Evolutionary conservation across 495 filamentous ascomycete species (phyloP).

Genomic region (Aspergillus coremiiformis): DNA sequence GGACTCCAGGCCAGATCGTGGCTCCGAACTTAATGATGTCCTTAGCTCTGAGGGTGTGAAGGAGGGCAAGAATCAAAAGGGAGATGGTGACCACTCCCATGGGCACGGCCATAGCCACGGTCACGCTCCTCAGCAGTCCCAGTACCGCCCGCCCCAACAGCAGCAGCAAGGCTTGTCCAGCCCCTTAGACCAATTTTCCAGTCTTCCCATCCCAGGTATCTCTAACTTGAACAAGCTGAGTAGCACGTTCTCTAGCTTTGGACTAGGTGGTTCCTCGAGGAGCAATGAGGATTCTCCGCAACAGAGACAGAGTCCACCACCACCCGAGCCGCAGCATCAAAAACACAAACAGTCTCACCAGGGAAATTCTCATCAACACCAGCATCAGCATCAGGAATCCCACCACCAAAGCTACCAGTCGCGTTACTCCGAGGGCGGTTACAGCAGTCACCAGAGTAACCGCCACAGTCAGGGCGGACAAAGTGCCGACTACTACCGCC

Average conservation of each 20-base stretch:
- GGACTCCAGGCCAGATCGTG: slow-evolving; percentile 53
- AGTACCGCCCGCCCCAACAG: slow-evolving; percentile 11
- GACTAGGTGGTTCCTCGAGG: slow-evolving; percentile 38
- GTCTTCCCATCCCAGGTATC: slow-evolving; percentile 37
- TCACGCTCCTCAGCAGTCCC: slow-evolving; percentile 8
- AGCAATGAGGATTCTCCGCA: slow-evolving; percentile 15
- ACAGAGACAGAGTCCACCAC: background rate
- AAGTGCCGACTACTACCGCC: background rate
- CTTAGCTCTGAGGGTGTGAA: slow-evolving; percentile 76
- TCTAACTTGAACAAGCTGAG: slow-evolving; percentile 33
- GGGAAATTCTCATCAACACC: background rate
- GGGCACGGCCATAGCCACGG: slow-evolving; percentile 8
- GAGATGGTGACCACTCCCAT: slow-evolving; percentile 28
- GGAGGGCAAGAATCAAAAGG: slow-evolving; percentile 65
- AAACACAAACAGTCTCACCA: slow-evolving; percentile 6
- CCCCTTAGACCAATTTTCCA: slow-evolving; percentile 34
- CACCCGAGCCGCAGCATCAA: slow-evolving; percentile 7
- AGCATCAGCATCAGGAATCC: background rate
- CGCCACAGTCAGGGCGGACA: background rate
- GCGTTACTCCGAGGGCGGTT: background rate
- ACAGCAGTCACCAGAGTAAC: background rate
- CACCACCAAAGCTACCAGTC: background rate
- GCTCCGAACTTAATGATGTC: slow-evolving; percentile 55
- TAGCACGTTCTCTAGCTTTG: slow-evolving; percentile 31
- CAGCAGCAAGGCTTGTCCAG: slow-evolving; percentile 20